phyloP scores from a whole-genome alignment of 176 grass and related monocot species.

The Zoysia pacifica region DNA sequence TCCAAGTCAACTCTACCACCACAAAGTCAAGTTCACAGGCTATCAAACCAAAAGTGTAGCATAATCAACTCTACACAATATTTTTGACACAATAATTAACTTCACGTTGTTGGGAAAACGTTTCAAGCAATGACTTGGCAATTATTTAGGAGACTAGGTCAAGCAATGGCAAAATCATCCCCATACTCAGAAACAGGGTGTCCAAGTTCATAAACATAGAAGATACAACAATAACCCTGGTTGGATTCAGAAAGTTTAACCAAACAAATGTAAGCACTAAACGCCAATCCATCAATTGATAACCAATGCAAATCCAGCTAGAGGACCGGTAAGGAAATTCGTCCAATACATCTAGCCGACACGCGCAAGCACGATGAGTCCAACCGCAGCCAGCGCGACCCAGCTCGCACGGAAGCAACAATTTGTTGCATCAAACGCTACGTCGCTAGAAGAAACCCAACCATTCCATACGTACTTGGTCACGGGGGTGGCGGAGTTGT shows the following conservation, averaged over 20 bases:
- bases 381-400: neutral
- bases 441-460: no score
- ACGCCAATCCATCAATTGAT: neutral
- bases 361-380: neutral
- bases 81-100: conserved; percentile 6
- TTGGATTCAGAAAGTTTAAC: neutral
- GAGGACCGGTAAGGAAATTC: neutral
- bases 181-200: neutral
- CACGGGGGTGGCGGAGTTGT: conserved; percentile 39
- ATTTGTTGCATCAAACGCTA: neutral
- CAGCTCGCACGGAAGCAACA: neutral
- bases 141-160: neutral
- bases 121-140: neutral
- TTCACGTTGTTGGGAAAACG: neutral
- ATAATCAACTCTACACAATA: neutral
- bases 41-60: neutral
- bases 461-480: conserved; percentile 37
- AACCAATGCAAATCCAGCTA: neutral
- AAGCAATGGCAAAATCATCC: neutral
- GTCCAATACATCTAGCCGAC: neutral
- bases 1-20: conserved; percentile 17
- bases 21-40: neutral
- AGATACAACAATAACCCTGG: neutral
- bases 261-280: neutral
- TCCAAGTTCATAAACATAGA: neutral